Percentiles rank a stretch among this genome's conserved stretches.
These are phyloP conservation scores for Dionaea muscipula DNA, from an alignment of 179 eudicot species.

Conservation along the genomic window DNA sequence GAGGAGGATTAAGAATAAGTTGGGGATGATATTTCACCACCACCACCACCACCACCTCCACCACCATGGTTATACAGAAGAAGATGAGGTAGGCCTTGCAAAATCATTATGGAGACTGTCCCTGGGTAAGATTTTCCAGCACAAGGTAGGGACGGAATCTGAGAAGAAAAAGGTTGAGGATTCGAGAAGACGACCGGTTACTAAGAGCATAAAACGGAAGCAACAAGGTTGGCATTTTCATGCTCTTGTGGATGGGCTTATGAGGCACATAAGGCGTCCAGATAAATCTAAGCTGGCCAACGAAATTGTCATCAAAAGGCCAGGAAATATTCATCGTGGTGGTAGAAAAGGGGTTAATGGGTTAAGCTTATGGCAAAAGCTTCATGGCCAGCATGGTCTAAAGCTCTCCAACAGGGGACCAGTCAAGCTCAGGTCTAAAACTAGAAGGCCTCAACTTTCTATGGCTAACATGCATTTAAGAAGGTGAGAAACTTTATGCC, in stretches of 20 bases:
- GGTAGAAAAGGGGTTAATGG: constrained; percentile 23
- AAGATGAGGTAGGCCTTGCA: constrained; percentile 15
- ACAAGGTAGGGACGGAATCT: constrained; percentile 13
- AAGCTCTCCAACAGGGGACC: constrained; percentile 30
- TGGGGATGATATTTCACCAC: constrained; percentile 60
- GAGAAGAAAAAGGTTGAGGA: constrained; percentile 25
- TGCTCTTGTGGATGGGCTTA: constrained; percentile 32
- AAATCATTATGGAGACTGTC: constrained; percentile 24
- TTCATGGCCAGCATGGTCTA: constrained; percentile 25
- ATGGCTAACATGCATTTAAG: constrained; percentile 23
- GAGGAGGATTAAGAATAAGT: constrained; percentile 43
- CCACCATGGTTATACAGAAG: constrained; percentile 12
- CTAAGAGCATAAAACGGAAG: constrained; percentile 18
- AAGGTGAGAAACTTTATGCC: background rate
- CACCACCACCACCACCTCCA: constrained; percentile 61
- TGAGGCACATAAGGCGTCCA: constrained; percentile 38
- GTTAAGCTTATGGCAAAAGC: constrained; percentile 33
- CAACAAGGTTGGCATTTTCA: constrained; percentile 32
- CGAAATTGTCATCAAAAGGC: constrained; percentile 11
- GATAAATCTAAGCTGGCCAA: constrained; percentile 32
- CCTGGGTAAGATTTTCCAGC: constrained; percentile 25
- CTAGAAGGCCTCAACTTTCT: constrained; percentile 17
- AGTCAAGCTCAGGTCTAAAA: constrained; percentile 29
- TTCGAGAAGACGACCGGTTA: constrained; percentile 14
- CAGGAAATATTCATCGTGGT: constrained; percentile 10